phyloP scores from a whole-genome alignment of 345 rosid genomes.

The Turnera subulata region DNA sequence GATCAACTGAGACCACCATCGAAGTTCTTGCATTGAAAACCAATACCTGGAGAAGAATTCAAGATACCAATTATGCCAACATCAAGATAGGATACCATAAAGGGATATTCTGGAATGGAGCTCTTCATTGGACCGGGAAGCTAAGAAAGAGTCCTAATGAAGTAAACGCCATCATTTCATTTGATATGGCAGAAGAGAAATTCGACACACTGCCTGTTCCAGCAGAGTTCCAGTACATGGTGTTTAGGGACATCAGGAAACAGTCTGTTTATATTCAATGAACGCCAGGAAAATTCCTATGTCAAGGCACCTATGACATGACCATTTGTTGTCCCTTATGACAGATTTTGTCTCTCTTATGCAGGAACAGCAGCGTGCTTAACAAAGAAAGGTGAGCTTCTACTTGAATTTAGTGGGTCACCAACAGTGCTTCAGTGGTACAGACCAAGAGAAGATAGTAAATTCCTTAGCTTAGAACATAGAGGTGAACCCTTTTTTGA shows the following conservation, averaged over 20 bases:
- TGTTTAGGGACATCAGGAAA: slow-evolving; percentile 24
- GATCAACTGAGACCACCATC: slow-evolving; percentile 1
- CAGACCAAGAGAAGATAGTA: neutral
- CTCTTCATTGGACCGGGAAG: slow-evolving; percentile 27
- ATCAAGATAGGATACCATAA: neutral
- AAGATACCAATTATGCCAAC: slow-evolving; percentile 9
- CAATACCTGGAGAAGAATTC: slow-evolving; percentile 18
- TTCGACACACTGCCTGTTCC: slow-evolving; percentile 17
- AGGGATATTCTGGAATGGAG: slow-evolving; percentile 26
- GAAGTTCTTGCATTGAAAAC: slow-evolving; percentile 25
- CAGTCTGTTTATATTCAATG: slow-evolving; percentile 20
- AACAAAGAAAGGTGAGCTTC: slow-evolving; percentile 17
- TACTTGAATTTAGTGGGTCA: slow-evolving; percentile 12
- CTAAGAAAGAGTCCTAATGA: neutral
- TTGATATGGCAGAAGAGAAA: slow-evolving; percentile 25
- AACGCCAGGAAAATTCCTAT: slow-evolving; percentile 14
- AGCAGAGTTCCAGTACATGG: neutral
- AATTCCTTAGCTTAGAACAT: neutral
- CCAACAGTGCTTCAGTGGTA: neutral
- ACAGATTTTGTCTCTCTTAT: neutral
- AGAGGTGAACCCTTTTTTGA: neutral
- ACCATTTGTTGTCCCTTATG: slow-evolving; percentile 19
- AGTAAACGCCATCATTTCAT: slow-evolving; percentile 18
- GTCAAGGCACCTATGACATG: slow-evolving; percentile 22
- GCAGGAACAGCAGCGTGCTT: slow-evolving; percentile 15